Percentiles rank a stretch among this genome's conserved stretches.
Conservation (phyloP, 2,329 filamentous ascomycete genomes). For the Aspergillus awamori region DNA sequence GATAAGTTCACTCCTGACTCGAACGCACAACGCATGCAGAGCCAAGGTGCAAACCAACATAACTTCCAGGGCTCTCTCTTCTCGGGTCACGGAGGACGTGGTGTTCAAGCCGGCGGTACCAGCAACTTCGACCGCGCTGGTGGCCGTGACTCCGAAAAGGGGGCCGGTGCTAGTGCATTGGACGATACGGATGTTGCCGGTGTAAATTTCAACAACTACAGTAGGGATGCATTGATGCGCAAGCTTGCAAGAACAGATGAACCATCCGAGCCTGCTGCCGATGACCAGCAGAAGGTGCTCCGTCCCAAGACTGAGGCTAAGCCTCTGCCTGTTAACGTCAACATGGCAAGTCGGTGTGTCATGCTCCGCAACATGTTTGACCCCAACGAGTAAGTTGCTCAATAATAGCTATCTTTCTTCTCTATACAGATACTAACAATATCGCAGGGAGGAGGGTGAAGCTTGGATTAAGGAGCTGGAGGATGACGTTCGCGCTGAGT, state of each 20-base stretch:
- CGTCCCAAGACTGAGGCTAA: conserved; percentile 80
- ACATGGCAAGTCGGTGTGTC: conserved; percentile 90
- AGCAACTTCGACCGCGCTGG: conserved; percentile 87
- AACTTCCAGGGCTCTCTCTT: conserved; percentile 88
- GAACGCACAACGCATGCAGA: conserved; percentile 90
- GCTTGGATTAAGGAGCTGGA: conserved; percentile 91
- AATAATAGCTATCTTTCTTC: background rate
- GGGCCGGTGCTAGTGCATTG: conserved; percentile 84
- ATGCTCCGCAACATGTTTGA: conserved; percentile 96
- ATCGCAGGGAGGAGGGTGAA: conserved; percentile 76
- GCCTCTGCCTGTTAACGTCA: conserved; percentile 80
- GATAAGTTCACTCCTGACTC: conserved; percentile 99
- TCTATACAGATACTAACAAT: conserved; percentile 36
- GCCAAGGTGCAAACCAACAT: conserved; percentile 66
- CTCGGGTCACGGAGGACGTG: conserved; percentile 85
- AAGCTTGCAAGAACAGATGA: conserved; percentile 97
- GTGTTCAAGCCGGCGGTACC: conserved; percentile 73
- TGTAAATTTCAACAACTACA: conserved; percentile 99
- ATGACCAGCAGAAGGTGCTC: conserved; percentile 70
- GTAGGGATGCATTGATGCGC: conserved; percentile 96
- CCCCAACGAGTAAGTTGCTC: conserved; percentile 74
- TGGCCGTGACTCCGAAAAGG: conserved; percentile 85
- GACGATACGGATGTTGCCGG: conserved; percentile 97
- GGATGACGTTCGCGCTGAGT: conserved; percentile 89
- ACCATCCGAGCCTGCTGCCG: conserved; percentile 59